These are phyloP conservation scores for Colletotrichum shisoi DNA, from an alignment of 2,329 filamentous ascomycete species.

Conservation along the genomic window DNA sequence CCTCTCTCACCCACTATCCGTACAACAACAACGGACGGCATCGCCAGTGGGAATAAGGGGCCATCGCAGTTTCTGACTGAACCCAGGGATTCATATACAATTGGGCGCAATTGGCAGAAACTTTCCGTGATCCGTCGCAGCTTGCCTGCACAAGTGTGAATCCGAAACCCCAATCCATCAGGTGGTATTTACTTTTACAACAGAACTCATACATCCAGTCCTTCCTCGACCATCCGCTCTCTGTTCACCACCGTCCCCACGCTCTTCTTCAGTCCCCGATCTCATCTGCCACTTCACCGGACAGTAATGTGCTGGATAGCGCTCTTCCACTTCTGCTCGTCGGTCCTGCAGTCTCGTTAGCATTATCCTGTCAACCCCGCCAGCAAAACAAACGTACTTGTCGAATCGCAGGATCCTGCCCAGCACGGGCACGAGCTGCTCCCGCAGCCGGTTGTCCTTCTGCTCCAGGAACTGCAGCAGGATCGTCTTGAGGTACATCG, in stretches of 20 bases:
- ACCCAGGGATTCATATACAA: no score
- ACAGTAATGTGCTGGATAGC: constrained; percentile 68
- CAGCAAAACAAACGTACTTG: constrained; percentile 62
- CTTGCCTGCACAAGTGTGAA: no score
- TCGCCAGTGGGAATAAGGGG: no score
- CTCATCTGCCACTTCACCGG: constrained; percentile 41
- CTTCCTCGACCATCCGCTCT: neutral
- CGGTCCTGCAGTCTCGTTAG: constrained; percentile 52
- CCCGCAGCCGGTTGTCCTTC: constrained; percentile 77
- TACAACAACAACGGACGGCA: no score
- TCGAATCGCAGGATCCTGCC: constrained; percentile 80
- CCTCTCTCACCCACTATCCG: no score
- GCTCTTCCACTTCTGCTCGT: constrained; percentile 87
- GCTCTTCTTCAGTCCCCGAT: neutral
- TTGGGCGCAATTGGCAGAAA: no score
- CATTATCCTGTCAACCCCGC: neutral
- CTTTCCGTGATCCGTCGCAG: no score
- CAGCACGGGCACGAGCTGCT: constrained; percentile 79
- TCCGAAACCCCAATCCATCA: neutral
- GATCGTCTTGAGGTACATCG: constrained; percentile 80
- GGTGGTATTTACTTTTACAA: constrained; percentile 31
- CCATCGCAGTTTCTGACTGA: no score
- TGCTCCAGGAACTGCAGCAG: constrained; percentile 82
- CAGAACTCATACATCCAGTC: constrained; percentile 8
- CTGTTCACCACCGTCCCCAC: neutral